phyloP scores from a whole-genome alignment of 257 asterid species.

The Cruciata laevipes region DNA sequence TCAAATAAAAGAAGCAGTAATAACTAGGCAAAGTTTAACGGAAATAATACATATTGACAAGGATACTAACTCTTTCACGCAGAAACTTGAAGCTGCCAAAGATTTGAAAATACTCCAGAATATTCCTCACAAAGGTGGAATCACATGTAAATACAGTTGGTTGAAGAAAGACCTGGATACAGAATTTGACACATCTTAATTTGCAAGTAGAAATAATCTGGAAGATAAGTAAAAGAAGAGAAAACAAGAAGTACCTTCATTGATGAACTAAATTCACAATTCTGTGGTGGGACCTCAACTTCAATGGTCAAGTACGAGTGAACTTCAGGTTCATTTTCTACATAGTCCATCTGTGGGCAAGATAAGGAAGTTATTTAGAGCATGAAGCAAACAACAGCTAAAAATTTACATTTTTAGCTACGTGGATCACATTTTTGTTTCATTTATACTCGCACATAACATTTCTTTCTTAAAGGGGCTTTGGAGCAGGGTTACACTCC shows the following conservation, averaged over 20 bases:
- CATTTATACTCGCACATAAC: not conserved
- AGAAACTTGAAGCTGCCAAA: slow-evolving; percentile 47
- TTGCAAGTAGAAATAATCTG: not conserved
- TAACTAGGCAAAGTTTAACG: not conserved
- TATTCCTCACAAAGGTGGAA: slow-evolving; percentile 47
- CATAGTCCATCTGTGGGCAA: slow-evolving; percentile 36
- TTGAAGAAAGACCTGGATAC: slow-evolving; percentile 49
- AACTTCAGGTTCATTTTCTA: slow-evolving; percentile 32
- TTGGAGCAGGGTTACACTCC: not conserved
- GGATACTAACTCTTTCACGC: slow-evolving; percentile 57
- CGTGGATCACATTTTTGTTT: not conserved
- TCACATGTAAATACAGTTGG: slow-evolving; percentile 61
- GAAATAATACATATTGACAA: not conserved
- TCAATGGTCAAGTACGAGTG: slow-evolving; percentile 55
- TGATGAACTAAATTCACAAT: slow-evolving; percentile 38
- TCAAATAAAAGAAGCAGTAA: not conserved
- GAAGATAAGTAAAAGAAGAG: slow-evolving; percentile 15
- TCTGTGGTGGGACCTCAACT: slow-evolving; percentile 53
- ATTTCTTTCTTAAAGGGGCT: not conserved
- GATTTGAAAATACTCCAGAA: slow-evolving; percentile 42
- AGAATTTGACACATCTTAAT: slow-evolving; percentile 4
- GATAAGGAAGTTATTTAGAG: slow-evolving; percentile 15
- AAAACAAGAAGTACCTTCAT: slow-evolving; percentile 50
- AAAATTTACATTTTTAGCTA: not conserved
- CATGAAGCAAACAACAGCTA: too few species aligned